These are phyloP conservation scores for Globisporangium barbulae DNA, from an alignment of 352 stramenopile genomes.

Conservation along the genomic window DNA sequence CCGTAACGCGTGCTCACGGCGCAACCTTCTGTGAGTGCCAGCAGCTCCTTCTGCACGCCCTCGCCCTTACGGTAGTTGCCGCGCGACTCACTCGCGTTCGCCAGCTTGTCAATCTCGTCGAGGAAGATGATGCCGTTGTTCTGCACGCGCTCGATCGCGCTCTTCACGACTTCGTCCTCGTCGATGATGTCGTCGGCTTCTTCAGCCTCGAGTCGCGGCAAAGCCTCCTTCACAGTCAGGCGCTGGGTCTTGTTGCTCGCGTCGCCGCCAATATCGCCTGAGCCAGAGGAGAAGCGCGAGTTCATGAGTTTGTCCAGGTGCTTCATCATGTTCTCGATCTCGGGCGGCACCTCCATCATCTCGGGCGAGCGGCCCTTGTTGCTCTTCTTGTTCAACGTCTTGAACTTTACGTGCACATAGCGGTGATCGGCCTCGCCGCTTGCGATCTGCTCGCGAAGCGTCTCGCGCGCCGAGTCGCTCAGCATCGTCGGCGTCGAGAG, in stretches of 20 bases:
- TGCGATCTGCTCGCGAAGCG: slow-evolving; percentile 59
- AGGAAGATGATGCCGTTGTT: slow-evolving; percentile 99
- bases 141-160: slow-evolving; percentile 88
- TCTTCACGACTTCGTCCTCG: slow-evolving; percentile 74
- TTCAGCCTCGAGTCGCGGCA: slow-evolving; percentile 69
- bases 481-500: slow-evolving; percentile 35
- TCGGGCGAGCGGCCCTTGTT: slow-evolving; percentile 26
- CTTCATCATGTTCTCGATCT: slow-evolving; percentile 82
- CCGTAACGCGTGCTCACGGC: slow-evolving; percentile 92
- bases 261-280: slow-evolving; percentile 11
- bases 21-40: slow-evolving; percentile 98
- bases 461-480: slow-evolving; percentile 39
- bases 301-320: slow-evolving; percentile 70
- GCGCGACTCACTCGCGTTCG: slow-evolving; percentile 85
- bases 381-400: slow-evolving; percentile 35
- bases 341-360: slow-evolving; percentile 82
- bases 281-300: slow-evolving; percentile 25
- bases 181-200: slow-evolving; percentile 72
- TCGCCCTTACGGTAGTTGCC: slow-evolving; percentile 91
- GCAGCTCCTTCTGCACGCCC: slow-evolving; percentile 97
- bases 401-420: slow-evolving; percentile 55
- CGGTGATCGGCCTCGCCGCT: slow-evolving; percentile 48
- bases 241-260: slow-evolving; percentile 38
- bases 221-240: slow-evolving; percentile 69
- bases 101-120: slow-evolving; percentile 99